Base-by-base conservation (phyloP, 345 rosid species). In the Passiflora organensis region DNA sequence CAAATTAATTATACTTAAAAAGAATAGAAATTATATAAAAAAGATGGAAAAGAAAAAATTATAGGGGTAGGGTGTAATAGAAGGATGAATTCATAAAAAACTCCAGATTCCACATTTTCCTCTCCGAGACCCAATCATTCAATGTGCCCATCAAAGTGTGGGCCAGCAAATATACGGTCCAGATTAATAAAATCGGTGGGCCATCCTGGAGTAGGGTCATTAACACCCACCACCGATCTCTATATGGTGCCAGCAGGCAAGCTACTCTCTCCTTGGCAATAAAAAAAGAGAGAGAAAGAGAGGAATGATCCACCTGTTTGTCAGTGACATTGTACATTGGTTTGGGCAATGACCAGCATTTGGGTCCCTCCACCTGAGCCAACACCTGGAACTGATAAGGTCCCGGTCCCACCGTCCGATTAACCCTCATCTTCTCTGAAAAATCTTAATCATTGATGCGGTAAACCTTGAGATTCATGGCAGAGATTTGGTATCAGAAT, bases 341-440 rank as follows among this genome's bases (percentile, higher is more conserved):
- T 70, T 83, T 9, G 81, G 81, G 82, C 82, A 81, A 77, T 70
- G 53, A 72, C 71, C 70, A 68, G 82, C 83, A 78, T 20, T 32
- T 66, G 71, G 85, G 83, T 17, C 87, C 80, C 82, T 61, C 72
- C 69, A 64, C 79, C 88, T 80, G 88, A 71, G 58, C 72, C 76
- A 78, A 71, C 79, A 80, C 82, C 90, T 80, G 90, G 86, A 80
- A 70, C 74, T 70, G 75, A 75, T 78, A 75, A 76, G 70, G 60
- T 60, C 23, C 51, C 74, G 83, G 62, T 50, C 80, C 75, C 75
- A 48, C 67, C 1, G 50, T 43, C 58, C 74, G 53, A 42, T 53
- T 62, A 42, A 62, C 60, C 55, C 46, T 28, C 21, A 34, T 14
- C 56, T 24, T 51, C 58, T 53, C 54, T 24, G 47, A 63, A 28